These are phyloP conservation scores for Glonium stellatum DNA, from an alignment of 495 filamentous ascomycete genomes.

Conservation along the genomic window DNA sequence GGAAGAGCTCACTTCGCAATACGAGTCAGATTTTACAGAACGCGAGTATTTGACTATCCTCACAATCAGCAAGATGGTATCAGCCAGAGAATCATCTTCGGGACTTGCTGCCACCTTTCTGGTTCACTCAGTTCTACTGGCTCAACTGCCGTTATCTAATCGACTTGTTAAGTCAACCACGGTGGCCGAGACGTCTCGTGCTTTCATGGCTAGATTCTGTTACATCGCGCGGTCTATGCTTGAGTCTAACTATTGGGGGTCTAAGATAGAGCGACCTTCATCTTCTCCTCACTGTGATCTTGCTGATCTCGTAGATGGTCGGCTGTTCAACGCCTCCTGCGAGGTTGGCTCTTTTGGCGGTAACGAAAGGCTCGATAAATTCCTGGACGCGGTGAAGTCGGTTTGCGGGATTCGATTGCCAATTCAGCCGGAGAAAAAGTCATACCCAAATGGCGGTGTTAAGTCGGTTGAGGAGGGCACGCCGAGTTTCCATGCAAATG, in stretches of 20 bases:
- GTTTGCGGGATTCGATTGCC: background rate
- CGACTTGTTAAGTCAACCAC: conserved; percentile 13
- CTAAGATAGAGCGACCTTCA: conserved; percentile 3
- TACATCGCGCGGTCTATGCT: conserved; percentile 3
- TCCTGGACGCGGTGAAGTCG: conserved; percentile 1
- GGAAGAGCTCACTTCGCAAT: background rate
- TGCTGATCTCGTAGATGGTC: conserved; percentile 60
- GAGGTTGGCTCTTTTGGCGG: background rate
- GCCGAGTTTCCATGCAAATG: background rate
- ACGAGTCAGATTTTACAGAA: conserved; percentile 9
- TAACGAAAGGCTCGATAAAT: conserved; percentile 8
- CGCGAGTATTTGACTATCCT: conserved; percentile 19
- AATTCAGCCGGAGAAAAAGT: background rate
- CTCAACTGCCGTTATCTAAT: conserved; percentile 29
- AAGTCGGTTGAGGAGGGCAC: background rate
- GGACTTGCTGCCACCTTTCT: conserved; percentile 24
- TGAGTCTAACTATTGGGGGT: conserved; percentile 7
- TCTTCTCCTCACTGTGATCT: conserved; percentile 40
- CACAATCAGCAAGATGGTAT: background rate
- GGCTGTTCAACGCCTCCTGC: conserved; percentile 42
- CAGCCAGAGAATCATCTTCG: background rate
- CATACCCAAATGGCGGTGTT: too few species aligned
- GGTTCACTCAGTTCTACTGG: conserved; percentile 33
- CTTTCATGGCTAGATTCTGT: conserved; percentile 24
- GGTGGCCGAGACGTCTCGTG: background rate